Conservation (phyloP, 352 stramenopile genomes). For the Phytopythium helicoides region DNA sequence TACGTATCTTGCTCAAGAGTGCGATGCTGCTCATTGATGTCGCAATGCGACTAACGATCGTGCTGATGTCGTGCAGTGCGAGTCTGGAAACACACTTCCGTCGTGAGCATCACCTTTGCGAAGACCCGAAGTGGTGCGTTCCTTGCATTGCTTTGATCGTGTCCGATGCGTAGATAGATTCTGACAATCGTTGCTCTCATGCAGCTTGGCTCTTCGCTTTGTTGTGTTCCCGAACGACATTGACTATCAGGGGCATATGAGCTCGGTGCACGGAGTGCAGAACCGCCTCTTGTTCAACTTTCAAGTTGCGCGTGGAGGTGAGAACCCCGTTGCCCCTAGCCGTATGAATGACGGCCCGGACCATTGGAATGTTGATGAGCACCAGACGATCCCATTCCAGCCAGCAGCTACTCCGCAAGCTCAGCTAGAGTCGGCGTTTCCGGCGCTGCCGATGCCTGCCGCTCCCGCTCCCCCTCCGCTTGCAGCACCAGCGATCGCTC, state of each 20-base stretch:
- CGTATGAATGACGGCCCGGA: conserved; percentile 39
- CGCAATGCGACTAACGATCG: no score
- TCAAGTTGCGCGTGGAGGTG: conserved; percentile 53
- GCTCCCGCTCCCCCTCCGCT: conserved; percentile 34
- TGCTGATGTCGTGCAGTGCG: conserved; percentile 41
- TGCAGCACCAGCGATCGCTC: conserved; percentile 40
- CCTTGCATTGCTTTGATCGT: no score
- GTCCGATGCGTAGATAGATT: no score
- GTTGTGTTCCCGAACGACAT: conserved; percentile 86
- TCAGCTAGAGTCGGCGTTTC: conserved; percentile 71
- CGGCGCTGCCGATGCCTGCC: conserved; percentile 46
- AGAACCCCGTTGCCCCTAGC: conserved; percentile 56
- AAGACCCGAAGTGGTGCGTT: conserved; percentile 74
- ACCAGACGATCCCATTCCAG: conserved; percentile 17
- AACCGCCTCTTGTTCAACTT: conserved; percentile 79
- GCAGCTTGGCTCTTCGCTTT: conserved; percentile 78
- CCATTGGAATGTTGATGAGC: conserved; percentile 54
- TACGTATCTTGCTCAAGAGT: conserved; percentile 36
- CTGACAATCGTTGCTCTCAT: not conserved
- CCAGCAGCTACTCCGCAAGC: conserved; percentile 16
- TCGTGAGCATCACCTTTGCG: conserved; percentile 79
- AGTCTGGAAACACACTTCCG: conserved; percentile 87
- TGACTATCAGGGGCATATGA: conserved; percentile 87
- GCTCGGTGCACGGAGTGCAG: conserved; percentile 64
- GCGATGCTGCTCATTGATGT: no score